A percentile compares a stretch with the other conserved stretches of the same genome.
Conservation (phyloP, 305 asterid species). For the Solanum hybrid region DNA sequence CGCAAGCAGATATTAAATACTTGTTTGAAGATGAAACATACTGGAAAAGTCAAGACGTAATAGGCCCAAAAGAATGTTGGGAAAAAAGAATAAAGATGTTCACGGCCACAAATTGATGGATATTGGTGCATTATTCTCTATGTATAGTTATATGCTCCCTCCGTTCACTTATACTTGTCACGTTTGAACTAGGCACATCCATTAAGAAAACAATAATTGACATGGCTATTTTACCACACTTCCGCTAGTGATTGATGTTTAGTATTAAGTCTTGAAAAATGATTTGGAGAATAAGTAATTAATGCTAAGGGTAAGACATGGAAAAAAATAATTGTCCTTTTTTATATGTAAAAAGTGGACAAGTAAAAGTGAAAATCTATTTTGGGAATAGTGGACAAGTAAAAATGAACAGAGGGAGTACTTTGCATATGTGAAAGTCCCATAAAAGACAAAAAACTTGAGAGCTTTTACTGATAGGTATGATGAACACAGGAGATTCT, state of each 20-base stretch:
- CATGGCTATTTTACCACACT: not conserved
- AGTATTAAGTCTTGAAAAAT: not conserved
- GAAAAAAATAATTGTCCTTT: not conserved
- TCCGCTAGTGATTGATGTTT: not conserved
- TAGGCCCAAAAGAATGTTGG: not conserved
- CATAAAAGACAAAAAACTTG: not conserved
- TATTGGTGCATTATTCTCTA: constrained; percentile 9
- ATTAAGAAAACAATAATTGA: not conserved
- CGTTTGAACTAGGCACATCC: not conserved
- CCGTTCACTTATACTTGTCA: not conserved
- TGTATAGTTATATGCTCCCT: not conserved
- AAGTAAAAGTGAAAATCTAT: not conserved
- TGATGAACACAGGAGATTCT: not conserved
- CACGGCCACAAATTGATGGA: not conserved
- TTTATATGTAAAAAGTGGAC: not conserved
- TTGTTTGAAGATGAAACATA: not conserved
- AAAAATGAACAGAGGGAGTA: not conserved
- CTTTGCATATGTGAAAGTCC: not conserved
- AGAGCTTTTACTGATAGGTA: not conserved
- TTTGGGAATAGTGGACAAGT: not conserved
- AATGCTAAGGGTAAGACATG: not conserved
- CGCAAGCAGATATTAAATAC: not conserved
- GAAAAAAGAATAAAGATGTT: not conserved
- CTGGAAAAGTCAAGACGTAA: not conserved
- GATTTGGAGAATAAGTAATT: not conserved